Percentiles rank a stretch among this genome's conserved stretches.
Conservation (phyloP, 1,139 yeast species). For the Hyphopichia pseudoburtonii region DNA sequence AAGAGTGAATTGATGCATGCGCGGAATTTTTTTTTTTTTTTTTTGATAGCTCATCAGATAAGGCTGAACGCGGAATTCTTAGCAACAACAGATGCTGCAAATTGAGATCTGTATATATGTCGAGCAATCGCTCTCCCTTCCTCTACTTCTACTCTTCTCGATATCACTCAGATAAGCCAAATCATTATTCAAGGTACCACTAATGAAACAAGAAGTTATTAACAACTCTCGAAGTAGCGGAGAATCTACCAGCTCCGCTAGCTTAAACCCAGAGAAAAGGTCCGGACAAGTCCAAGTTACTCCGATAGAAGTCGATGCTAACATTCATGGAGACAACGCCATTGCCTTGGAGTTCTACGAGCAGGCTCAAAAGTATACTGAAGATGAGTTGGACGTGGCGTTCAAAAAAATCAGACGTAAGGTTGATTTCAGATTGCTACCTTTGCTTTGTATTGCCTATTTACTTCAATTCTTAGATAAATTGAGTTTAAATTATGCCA, state of each 20-base stretch:
- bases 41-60: no score
- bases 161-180: no score
- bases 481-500: slow-evolving; percentile 41
- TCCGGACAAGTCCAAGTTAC: not conserved
- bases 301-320: not conserved
- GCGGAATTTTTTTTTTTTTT: no score
- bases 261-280: not conserved
- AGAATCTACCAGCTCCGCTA: not conserved
- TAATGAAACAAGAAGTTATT: no score
- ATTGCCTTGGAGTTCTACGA: slow-evolving; percentile 31
- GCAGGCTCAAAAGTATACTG: slow-evolving; percentile 25
- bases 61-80: no score
- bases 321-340: slow-evolving; percentile 8
- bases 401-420: slow-evolving; percentile 28
- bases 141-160: no score
- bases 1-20: no score
- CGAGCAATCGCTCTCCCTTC: no score
- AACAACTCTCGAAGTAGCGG: no score
- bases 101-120: no score
- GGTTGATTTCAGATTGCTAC: slow-evolving; percentile 42
- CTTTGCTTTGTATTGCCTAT: slow-evolving; percentile 48
- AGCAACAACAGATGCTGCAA: no score
- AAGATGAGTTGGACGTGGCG: slow-evolving; percentile 24
- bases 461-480: slow-evolving; percentile 51
- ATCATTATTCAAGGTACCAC: no score